Evolutionary conservation across 225 moss, liverwort and hornwort species (phyloP).

Genomic region (Polytrichum formosum): DNA sequence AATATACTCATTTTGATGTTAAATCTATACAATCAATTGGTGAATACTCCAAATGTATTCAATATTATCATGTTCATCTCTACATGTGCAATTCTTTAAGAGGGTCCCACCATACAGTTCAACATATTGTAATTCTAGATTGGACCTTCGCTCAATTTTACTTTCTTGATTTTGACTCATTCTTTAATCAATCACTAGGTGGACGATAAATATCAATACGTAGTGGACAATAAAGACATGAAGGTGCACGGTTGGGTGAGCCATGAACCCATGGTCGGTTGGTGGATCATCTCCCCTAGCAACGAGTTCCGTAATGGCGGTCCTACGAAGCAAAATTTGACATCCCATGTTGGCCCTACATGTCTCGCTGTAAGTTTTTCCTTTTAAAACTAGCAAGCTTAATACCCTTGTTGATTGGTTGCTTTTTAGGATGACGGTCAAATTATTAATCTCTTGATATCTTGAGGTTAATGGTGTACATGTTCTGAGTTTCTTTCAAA

Average conservation of each 20-base stretch:
- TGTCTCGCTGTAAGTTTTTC: conserved; percentile 46
- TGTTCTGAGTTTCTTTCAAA: no score
- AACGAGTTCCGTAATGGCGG: conserved; percentile 68
- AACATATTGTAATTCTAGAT: background rate
- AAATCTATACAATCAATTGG: no score
- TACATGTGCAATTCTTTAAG: no score
- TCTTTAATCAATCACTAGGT: conserved; percentile 22
- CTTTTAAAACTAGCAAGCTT: no score
- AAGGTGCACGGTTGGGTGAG: conserved; percentile 63
- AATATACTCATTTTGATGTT: no score
- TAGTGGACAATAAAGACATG: conserved; percentile 45
- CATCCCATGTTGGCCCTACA: conserved; percentile 58
- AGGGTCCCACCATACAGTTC: background rate
- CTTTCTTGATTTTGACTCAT: background rate
- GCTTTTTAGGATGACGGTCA: no score
- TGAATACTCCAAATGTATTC: no score
- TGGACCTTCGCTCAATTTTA: no score
- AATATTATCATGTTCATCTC: no score
- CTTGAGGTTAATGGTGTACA: no score
- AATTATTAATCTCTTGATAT: no score
- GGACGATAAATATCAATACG: conserved; percentile 70
- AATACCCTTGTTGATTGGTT: no score
- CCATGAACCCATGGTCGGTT: conserved; percentile 48
- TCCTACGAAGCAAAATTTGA: conserved; percentile 59
- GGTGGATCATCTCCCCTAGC: conserved; percentile 59